These are phyloP conservation scores for Ophiosphaerella korrae DNA, from an alignment of 2,329 filamentous ascomycete genomes.

Conservation along the genomic window DNA sequence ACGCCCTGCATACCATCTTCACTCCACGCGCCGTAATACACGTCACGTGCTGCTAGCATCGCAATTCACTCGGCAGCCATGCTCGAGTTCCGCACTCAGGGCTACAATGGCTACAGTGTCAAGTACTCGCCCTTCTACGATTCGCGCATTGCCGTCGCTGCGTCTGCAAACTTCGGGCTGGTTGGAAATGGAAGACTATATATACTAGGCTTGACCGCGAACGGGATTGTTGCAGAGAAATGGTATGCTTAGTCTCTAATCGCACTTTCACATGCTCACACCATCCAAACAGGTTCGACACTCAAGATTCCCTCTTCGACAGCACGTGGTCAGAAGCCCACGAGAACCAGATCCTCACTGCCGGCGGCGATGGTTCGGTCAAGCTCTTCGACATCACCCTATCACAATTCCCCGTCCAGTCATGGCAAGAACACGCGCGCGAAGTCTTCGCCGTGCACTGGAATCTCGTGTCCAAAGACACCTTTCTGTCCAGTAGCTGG, in stretches of 20 bases:
- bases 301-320: slow-evolving; percentile 96
- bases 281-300: slow-evolving; percentile 76
- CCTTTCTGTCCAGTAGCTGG: slow-evolving; percentile 91
- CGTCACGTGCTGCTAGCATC: not conserved
- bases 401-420: slow-evolving; percentile 83
- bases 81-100: slow-evolving; percentile 92
- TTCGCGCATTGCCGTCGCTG: slow-evolving; percentile 85
- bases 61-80: slow-evolving; percentile 56
- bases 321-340: slow-evolving; percentile 94
- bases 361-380: slow-evolving; percentile 89
- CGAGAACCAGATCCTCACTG: slow-evolving; percentile 89
- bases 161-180: slow-evolving; percentile 94
- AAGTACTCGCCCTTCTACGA: slow-evolving; percentile 99
- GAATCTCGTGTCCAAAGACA: slow-evolving; percentile 90
- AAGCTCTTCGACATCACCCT: slow-evolving; percentile 90
- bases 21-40: slow-evolving; percentile 20
- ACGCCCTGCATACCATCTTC: slow-evolving; percentile 11
- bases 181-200: slow-evolving; percentile 94
- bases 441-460: slow-evolving; percentile 93
- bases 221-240: slow-evolving; percentile 84
- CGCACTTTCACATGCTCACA: slow-evolving; percentile 14
- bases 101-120: slow-evolving; percentile 94
- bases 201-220: slow-evolving; percentile 78
- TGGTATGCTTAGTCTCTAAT: slow-evolving; percentile 56
- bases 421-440: slow-evolving; percentile 90